phyloP scores from a whole-genome alignment of 2,329 filamentous ascomycete species.

The Fusarium humuli region DNA sequence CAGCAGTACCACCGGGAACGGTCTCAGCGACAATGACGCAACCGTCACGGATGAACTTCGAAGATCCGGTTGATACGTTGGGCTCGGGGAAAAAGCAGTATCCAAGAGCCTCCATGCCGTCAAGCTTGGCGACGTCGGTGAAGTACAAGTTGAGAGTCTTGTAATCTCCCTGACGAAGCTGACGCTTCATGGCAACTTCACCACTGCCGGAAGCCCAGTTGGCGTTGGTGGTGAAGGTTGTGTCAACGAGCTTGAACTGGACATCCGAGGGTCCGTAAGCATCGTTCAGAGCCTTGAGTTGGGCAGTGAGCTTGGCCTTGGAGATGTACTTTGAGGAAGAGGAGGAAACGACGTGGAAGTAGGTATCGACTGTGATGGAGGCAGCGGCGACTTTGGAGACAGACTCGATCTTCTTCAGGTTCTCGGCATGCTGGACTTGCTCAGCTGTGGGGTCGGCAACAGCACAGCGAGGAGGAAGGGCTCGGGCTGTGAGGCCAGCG shows the following conservation, averaged over 20 bases:
- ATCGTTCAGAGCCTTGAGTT: constrained; percentile 60
- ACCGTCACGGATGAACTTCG: constrained; percentile 52
- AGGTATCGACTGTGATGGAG: constrained; percentile 37
- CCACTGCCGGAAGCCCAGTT: constrained; percentile 57
- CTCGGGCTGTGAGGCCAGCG: constrained; percentile 5
- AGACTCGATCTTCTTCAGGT: constrained; percentile 23
- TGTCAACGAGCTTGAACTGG: constrained; percentile 58
- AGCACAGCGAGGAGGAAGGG: constrained; percentile 25
- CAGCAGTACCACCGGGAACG: constrained; percentile 53
- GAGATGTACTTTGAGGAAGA: constrained; percentile 40
- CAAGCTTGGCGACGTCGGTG: constrained; percentile 28
- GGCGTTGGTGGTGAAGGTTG: constrained; percentile 59
- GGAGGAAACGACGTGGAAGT: constrained; percentile 44
- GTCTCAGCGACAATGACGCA: constrained; percentile 55
- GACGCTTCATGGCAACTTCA: constrained; percentile 59
- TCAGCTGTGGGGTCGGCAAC: constrained; percentile 24
- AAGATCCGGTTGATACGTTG: constrained; percentile 19
- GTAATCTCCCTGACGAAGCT: constrained; percentile 60
- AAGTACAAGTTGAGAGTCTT: constrained; percentile 54
- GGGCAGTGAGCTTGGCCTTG: constrained; percentile 40
- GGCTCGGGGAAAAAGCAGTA: constrained; percentile 60
- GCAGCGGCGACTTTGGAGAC: constrained; percentile 9
- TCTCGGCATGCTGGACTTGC: constrained; percentile 11
- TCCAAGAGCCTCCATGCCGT: constrained; percentile 46
- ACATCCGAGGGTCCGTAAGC: constrained; percentile 59